Conservation (phyloP, 1,284 basidiomycete genomes). For the Porogramme epimiltina region DNA sequence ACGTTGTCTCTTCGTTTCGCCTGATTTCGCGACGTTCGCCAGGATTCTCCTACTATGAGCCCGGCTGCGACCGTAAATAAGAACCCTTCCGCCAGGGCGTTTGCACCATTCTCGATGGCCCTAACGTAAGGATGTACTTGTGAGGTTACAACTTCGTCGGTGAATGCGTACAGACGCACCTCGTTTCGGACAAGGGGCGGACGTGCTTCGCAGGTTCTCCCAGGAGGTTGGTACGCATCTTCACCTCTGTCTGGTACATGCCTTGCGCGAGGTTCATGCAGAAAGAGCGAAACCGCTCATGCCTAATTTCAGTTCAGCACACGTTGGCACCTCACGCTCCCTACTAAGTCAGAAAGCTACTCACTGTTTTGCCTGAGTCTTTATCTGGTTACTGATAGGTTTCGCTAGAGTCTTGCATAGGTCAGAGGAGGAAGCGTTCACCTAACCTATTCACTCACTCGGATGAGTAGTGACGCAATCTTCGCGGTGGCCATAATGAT, state of each 20-base stretch:
- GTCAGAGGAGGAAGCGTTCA: constrained; percentile 19
- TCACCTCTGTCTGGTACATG: constrained; percentile 80
- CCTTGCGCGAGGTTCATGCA: constrained; percentile 82
- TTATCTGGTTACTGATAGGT: constrained; percentile 77
- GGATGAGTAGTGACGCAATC: constrained; percentile 65
- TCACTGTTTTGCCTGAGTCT: constrained; percentile 79
- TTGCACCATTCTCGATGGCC: constrained; percentile 88
- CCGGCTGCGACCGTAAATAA: constrained; percentile 79
- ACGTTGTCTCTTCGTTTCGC: constrained; percentile 76
- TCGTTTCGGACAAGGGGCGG: constrained; percentile 82
- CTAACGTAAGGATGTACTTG: constrained; percentile 38
- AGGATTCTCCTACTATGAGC: constrained; percentile 80
- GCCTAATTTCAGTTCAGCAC: constrained; percentile 45
- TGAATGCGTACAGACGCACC: constrained; percentile 47
- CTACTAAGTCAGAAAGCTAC: constrained; percentile 27
- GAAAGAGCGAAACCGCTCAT: constrained; percentile 74
- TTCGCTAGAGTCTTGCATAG: constrained; percentile 76
- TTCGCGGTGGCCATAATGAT: constrained; percentile 69
- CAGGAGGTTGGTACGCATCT: constrained; percentile 77
- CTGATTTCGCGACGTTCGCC: constrained; percentile 73
- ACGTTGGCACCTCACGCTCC: neutral
- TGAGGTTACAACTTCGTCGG: neutral
- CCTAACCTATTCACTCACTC: constrained; percentile 45
- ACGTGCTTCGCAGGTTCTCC: constrained; percentile 79
- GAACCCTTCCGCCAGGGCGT: constrained; percentile 84